Percentiles rank a stretch among this genome's conserved stretches.
Conservation (phyloP, 2,329 filamentous ascomycete genomes). For the Colletotrichum noveboracense region DNA sequence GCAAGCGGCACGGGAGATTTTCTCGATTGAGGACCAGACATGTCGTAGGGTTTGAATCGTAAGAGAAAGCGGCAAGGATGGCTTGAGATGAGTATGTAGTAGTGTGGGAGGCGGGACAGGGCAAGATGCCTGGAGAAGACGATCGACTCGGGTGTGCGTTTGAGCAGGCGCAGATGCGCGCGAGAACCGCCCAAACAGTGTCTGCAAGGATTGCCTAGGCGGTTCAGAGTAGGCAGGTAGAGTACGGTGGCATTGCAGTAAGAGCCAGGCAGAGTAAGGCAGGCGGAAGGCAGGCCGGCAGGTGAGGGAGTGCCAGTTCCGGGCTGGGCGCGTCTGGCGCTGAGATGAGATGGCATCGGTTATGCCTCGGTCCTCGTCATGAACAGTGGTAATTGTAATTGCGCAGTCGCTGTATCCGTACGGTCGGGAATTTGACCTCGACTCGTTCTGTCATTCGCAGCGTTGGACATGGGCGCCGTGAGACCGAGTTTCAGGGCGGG, state of each 20-base stretch:
- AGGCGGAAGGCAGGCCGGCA: not conserved
- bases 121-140: not conserved
- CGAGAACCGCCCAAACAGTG: not conserved
- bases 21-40: constrained; percentile 1
- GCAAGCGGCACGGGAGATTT: constrained; percentile 1
- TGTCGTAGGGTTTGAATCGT: not conserved
- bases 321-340: not conserved
- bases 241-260: not conserved
- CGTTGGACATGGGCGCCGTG: not conserved
- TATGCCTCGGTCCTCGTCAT: not conserved
- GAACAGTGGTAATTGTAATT: not conserved
- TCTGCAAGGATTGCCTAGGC: not conserved
- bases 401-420: not conserved
- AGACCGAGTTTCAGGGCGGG: not conserved
- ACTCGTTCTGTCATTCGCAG: not conserved
- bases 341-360: not conserved
- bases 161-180: not conserved
- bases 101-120: too few relatives aligned
- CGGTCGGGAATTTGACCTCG: not conserved
- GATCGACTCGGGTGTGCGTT: not conserved
- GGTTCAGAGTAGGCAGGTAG: not conserved
- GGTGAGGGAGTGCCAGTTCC: not conserved
- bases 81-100: not conserved
- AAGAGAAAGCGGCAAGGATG: not conserved
- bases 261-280: not conserved